Percentiles rank a stretch among this genome's conserved stretches.
These are phyloP conservation scores for Alternaria alternata DNA, from an alignment of 2,329 filamentous ascomycete genomes.

Conservation along the genomic window DNA sequence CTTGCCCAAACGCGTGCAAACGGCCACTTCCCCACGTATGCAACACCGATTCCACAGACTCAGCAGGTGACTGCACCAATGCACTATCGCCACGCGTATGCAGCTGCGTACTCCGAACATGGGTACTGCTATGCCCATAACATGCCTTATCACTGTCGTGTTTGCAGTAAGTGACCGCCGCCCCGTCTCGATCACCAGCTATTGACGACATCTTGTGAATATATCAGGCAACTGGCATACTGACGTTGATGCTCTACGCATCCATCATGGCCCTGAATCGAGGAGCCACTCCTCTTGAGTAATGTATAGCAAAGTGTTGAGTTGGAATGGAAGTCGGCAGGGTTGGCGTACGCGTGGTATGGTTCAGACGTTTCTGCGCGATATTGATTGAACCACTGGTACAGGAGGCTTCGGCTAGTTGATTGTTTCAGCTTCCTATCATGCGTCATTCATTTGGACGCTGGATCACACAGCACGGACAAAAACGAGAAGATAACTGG, in stretches of 20 bases:
- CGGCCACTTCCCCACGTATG: neutral
- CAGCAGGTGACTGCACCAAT: neutral
- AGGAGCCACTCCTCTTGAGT: neutral
- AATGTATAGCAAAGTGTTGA: neutral
- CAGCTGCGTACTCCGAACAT: constrained; percentile 9
- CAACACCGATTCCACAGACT: neutral
- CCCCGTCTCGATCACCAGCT: no score
- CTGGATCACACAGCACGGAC: neutral
- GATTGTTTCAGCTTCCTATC: no score
- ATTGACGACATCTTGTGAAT: neutral
- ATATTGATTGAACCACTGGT: neutral
- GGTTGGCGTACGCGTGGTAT: neutral
- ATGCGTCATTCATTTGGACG: neutral
- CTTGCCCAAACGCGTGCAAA: constrained; percentile 16
- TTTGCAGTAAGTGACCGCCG: constrained; percentile 15
- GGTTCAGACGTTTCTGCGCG: neutral
- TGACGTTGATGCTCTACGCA: neutral
- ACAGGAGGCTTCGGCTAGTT: neutral
- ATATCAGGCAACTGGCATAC: neutral
- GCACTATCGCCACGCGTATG: constrained; percentile 11
- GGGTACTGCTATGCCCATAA: constrained; percentile 25
- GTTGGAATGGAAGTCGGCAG: neutral
- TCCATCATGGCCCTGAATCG: neutral
- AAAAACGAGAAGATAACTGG: neutral
- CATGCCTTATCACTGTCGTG: constrained; percentile 20